Base-by-base conservation (phyloP, 768 basidiomycete genomes). In the Leccinum obscurum region DNA sequence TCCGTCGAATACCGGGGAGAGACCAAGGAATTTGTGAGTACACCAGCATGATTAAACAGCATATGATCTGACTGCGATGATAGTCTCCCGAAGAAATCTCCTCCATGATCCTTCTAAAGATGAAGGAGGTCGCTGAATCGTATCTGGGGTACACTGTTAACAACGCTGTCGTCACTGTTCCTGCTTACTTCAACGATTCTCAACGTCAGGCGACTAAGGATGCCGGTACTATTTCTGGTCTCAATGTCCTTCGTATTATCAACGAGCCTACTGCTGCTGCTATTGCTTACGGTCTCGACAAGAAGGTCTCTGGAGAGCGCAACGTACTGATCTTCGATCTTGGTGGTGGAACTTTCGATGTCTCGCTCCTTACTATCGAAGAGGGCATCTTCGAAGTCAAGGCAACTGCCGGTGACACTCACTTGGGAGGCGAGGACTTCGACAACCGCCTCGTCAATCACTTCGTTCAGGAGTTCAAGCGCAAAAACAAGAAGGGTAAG, bases 171-270 rank as follows among this genome's bases (percentile, higher is more conserved):
- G 89, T 98, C 70, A 96, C 95, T 28, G 90, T 98, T 64, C 95
- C 95, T 34, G 95, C 95, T 39, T 98, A 98, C 83, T 98, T 98
- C 84, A 98, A 98, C 77, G 95, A 98, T 81, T 95, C 96, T 26
- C 96, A 98, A 75, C 92, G 96, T 73, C 94, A 96, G 72, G 96
- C 96, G 22, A 98, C 96, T 69, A 98, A 97, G 81, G 96, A 98
- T 71, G 95, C 96, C 39, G 96, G 96, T 68, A 86, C 85, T 62
- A 98, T 98, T 70, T 85, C 94, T 20, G 96, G 96, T 63, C 79
- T 98, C 66, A 94, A 96, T 73, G 91, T 98, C 62, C 91, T 96
- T 71, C 94, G 96, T 80, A 97, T 98, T 76, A 96, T 98, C 81
- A 98, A 98, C 80, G 96, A 98, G 77, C 95, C 96, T 41, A 98